Conservation (phyloP, 179 eudicot genomes). For the Beta macrorhiza region DNA sequence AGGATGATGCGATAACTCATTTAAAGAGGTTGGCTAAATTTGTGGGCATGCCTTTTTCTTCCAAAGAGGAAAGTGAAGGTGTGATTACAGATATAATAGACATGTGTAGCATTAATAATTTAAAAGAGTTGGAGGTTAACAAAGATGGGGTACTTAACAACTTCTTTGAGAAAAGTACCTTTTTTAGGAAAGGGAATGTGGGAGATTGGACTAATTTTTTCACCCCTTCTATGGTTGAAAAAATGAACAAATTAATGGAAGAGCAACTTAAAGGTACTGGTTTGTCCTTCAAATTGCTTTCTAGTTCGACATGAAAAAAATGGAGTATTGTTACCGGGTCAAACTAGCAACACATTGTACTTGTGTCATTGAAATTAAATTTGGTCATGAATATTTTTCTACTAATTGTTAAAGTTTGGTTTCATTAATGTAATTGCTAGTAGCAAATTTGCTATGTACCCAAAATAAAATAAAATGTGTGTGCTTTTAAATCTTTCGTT, state of each 20-base stretch:
- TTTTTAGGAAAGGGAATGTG: constrained; percentile 21
- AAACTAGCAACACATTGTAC: too few relatives aligned
- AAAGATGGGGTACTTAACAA: constrained; percentile 10
- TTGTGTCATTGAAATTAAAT: too few relatives aligned
- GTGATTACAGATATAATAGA: constrained; percentile 13
- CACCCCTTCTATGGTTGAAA: constrained; percentile 17
- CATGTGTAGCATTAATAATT: constrained; percentile 8
- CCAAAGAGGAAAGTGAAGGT: constrained; percentile 22
- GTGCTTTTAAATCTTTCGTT: too few relatives aligned
- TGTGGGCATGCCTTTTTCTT: constrained; percentile 9
- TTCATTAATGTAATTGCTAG: too few relatives aligned
- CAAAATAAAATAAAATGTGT: too few relatives aligned
- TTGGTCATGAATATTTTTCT: too few relatives aligned
- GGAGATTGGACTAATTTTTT: constrained; percentile 16
- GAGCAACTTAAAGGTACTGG: constrained; percentile 2
- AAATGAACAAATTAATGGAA: constrained; percentile 10
- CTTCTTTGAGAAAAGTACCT: constrained; percentile 8
- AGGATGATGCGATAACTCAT: not conserved
- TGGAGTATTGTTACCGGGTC: too few relatives aligned
- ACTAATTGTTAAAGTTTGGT: too few relatives aligned
- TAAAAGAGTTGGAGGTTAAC: constrained; percentile 20
- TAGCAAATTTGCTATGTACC: too few relatives aligned
- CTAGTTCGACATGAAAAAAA: not conserved
- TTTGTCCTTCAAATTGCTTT: constrained; percentile 10
- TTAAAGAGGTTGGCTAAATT: constrained; percentile 18